Base-by-base conservation (phyloP, 345 rosid species). In the Nephelium lappaceum region DNA sequence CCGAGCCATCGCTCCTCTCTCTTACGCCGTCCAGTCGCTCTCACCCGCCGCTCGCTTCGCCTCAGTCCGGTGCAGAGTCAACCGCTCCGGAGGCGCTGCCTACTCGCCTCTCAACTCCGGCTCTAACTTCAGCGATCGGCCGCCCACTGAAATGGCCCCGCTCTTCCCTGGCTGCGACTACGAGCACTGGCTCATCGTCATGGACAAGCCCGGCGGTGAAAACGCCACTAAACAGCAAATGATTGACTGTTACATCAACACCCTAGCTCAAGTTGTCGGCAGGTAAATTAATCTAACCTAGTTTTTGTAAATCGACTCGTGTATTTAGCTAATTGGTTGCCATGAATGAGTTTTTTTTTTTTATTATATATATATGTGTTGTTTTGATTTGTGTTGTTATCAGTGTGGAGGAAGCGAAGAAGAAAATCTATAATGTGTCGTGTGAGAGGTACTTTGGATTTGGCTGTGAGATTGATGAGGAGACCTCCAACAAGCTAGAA, bases 371-470 rank as follows among this genome's bases (percentile, higher is more conserved):
- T n/a, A n/a, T n/a, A n/a, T n/a, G 27, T 69, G 15, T 64, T 6
- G 3, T 43, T 36, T 73, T 6, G 67, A 31, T 4, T 77, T 72
- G 31, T 51, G 51, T 45, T 45, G 8, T 55, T 61, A 15, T 67
- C 74, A 96, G 98, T 74, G 95, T 91, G 86, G 98, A 93, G 80
- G 99, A 96, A 82, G 97, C 99, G 0, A 97, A 91, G 87, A 85
- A 87, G 88, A 86, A 88, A 84, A 94, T 97, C 61, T 97, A 94
- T 81, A 97, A 97, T 74, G 98, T 94, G 58, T 97, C 97, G 0
- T 97, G 98, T n/a, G 99, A 94, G 84, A 93, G 97, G 82, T 96
- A 96, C 80, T 85, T 94, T 71, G 99, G 98, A 7, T 96, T 96
- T 51, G 99, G 99, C 10, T 91, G 97, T 74, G 97, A 96, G 88